Percentiles rank a stretch among this genome's conserved stretches.
phyloP scores from a whole-genome alignment of 2,329 filamentous ascomycete species.

The Emergomyces africanus region DNA sequence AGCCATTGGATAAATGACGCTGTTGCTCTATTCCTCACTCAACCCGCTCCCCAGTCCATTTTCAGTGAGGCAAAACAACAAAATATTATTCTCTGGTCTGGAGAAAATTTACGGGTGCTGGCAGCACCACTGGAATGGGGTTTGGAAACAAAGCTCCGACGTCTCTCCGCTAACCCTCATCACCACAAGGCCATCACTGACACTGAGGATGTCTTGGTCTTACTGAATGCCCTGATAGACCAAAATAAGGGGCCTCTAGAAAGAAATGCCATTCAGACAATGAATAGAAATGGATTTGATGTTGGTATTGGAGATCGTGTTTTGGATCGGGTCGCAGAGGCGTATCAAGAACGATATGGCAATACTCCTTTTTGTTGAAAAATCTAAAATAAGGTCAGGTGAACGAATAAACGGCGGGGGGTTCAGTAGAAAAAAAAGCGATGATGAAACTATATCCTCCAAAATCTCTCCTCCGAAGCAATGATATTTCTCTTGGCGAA shows the following conservation, averaged over 20 bases:
- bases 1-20: slow-evolving; percentile 7
- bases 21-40: slow-evolving; percentile 3
- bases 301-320: not conserved
- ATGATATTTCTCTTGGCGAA: slow-evolving; percentile 8
- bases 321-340: slow-evolving; percentile 3
- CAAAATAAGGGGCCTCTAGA: slow-evolving; percentile 4
- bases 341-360: slow-evolving; percentile 3
- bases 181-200: slow-evolving; percentile 4
- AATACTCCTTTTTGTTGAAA: not conserved
- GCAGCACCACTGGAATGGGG: slow-evolving; percentile 8
- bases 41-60: not conserved
- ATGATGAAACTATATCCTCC: slow-evolving; percentile 5
- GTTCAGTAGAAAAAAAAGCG: not conserved
- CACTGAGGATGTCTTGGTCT: slow-evolving; percentile 4
- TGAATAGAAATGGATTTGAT: slow-evolving; percentile 9
- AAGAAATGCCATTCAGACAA: not conserved
- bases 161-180: not conserved
- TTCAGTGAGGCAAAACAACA: slow-evolving; percentile 5
- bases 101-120: slow-evolving; percentile 2
- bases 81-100: slow-evolving; percentile 6
- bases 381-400: too few species aligned
- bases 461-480: slow-evolving; percentile 6
- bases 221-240: slow-evolving; percentile 4
- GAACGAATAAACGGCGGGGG: too few species aligned
- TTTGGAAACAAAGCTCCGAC: slow-evolving; percentile 6